Conservation (phyloP, 345 rosid species). For the Populus davidiana region DNA sequence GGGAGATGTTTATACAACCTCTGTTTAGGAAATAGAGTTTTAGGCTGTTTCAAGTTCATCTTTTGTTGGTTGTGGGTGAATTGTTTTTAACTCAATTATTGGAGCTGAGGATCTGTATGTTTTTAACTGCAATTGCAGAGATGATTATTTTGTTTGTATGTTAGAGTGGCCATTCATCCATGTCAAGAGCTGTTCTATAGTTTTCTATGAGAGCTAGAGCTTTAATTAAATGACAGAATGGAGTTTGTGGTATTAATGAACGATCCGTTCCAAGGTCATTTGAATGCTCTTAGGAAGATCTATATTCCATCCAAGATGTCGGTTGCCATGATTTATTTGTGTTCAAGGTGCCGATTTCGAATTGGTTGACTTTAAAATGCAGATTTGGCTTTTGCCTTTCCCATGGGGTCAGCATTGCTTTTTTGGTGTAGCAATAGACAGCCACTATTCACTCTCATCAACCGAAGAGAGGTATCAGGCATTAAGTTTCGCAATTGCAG, state of each 20-base stretch:
- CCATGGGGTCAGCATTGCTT: slow-evolving; percentile 92
- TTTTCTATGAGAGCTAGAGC: slow-evolving; percentile 30
- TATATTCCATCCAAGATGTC: slow-evolving; percentile 62
- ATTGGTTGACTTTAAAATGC: slow-evolving; percentile 99
- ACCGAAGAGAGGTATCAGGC: slow-evolving; percentile 91
- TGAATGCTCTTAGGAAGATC: slow-evolving; percentile 50
- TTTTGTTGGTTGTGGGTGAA: neutral
- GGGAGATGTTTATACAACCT: neutral
- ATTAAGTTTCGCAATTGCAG: slow-evolving; percentile 65
- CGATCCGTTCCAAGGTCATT: slow-evolving; percentile 39
- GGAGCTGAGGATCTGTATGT: slow-evolving; percentile 6
- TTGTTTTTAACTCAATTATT: slow-evolving; percentile 2
- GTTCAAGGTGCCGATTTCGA: slow-evolving; percentile 87
- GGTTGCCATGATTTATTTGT: slow-evolving; percentile 77
- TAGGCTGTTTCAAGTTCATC: neutral
- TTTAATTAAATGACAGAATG: slow-evolving; percentile 21
- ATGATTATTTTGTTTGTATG: slow-evolving; percentile 25
- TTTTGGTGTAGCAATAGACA: slow-evolving; percentile 95
- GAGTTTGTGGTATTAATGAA: slow-evolving; percentile 33
- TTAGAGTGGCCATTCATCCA: slow-evolving; percentile 13
- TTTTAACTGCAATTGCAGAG: slow-evolving; percentile 17
- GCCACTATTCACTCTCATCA: slow-evolving; percentile 61
- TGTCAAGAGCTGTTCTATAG: slow-evolving; percentile 18
- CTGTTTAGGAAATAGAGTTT: slow-evolving; percentile 1
- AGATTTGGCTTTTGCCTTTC: slow-evolving; percentile 83